Evolutionary conservation across 2,329 filamentous ascomycete genomes (phyloP).

Genomic region (Claviceps paspali): DNA sequence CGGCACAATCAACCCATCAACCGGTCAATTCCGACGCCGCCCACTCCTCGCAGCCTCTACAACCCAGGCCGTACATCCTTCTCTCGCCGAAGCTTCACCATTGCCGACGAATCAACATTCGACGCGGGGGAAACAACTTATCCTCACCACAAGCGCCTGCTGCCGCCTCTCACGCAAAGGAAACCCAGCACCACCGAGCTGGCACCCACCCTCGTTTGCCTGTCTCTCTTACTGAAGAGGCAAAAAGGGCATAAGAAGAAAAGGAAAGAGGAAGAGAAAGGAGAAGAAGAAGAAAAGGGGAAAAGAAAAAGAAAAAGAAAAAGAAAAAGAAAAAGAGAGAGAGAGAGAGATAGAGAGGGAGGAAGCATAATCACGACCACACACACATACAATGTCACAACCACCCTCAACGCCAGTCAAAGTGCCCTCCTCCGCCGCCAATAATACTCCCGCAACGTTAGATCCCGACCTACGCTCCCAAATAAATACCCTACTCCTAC

Average conservation of each 20-base stretch:
- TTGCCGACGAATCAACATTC: no score
- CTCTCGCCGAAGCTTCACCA: not conserved
- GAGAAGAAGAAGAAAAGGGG: no score
- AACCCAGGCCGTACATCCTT: not conserved
- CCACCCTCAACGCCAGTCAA: constrained; percentile 41
- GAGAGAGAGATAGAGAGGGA: no score
- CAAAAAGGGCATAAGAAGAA: no score
- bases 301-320: not conserved
- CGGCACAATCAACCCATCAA: not conserved
- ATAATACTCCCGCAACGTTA: constrained; percentile 41
- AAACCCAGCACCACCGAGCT: no score
- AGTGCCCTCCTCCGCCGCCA: constrained; percentile 42
- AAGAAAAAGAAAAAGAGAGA: no score
- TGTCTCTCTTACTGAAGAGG: no score
- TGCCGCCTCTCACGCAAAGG: no score
- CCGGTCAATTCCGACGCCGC: not conserved
- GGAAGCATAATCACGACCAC: not conserved
- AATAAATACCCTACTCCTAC: constrained; percentile 43
- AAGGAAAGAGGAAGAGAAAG: no score
- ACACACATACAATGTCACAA: constrained; percentile 24
- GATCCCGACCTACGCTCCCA: constrained; percentile 47
- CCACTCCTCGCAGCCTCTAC: not conserved
- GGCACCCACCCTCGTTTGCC: no score
- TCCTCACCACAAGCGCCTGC: no score
- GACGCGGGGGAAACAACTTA: no score